Evolutionary conservation across 129 eudicot species (phyloP), one percentile per base, ranked within the genome.

Genomic region (Scalesia atractyloides): DNA sequence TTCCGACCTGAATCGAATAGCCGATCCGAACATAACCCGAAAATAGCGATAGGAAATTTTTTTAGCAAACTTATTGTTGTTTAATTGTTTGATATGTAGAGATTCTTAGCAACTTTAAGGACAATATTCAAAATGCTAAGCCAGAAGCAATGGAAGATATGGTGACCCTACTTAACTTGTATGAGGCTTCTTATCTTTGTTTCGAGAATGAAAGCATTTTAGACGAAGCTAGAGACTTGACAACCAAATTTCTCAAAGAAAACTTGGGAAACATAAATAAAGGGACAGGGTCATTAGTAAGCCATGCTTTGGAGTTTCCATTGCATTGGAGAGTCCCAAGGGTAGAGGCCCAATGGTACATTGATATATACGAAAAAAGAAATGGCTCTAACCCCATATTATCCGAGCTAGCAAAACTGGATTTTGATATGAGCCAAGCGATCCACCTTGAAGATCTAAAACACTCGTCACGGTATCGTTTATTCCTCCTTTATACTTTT

Each of bases 301-400:
- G 30, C 30, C 30, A 24, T 24, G 30, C 30, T 24, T 24, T 24
- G 30, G 30, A 24, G 30, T 24, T 24, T 24, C 30, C 30, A 24
- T 24, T 24, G 30, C 30, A 24, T 24, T 24, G 30, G 30, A 24
- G 30, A 24, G 30, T 24, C 30, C 30, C 30, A 24, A 24, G 64
- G 10, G 48, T 69, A 16, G 74, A 69, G 50, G 64, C 74, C 4
- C 34, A 52, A 52, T 69, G 74, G 74, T 69, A 46, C 12, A 69
- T 69, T 30, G 74, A 52, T 2, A 34, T 16, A 10, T 69, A 69
- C 34, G 34, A 52, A 20, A 12, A 51, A 10, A 18, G 50, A 18
- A 52, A 5, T 30, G 33, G 34, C 63, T 9, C 39, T 18, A 69
- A 51, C 36, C 64, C 13, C 1, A 12, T 39, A 19, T 5, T 52